Base-by-base conservation (phyloP, 805 yeast genomes). In the Cyberlindnera japonica region DNA sequence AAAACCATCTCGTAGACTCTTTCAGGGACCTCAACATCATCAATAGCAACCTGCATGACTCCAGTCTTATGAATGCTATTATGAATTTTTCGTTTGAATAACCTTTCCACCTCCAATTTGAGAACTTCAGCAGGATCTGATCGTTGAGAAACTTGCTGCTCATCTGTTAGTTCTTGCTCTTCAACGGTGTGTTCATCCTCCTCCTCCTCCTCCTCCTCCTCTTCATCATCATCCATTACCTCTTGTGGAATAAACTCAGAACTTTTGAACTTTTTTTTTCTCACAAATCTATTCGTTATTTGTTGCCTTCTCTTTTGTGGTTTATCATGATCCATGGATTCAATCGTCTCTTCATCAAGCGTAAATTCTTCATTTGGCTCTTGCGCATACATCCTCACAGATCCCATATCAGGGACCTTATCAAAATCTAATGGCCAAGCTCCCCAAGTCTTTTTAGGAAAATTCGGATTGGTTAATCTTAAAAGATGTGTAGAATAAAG, bases 401-500 rank as follows among this genome's bases (percentile, higher is more conserved):
- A 23, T 16, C 43, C 43, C 0, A 75, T 76, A 16, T 61, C 64
- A 0, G 75, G 75, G 0, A 69, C 68, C 5, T 48, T 43, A 2
- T 53, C 49, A 3, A 33, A 9, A 0, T 62, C 52, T 27, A 70
- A 54, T 1, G 91, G 91, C 91, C 91, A 83, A 4, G 69, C 54
- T 0, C 75, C 54, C 81, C 85, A 81, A 54, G 40, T 33, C 49
- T 33, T 38, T 46, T 36, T 33, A 73, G 72, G 62, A 66, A 65
- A 44, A 40, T 26, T 38, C 58, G 65, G 58, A 41, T 61, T 61
- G 37, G 61, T 61, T 33, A 52, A 59, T 41, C 62, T 72, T 38
- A 70, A 57, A 21, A 84, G 62, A 43, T 67, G 65, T 0, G 79
- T 55, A 18, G 83, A 72, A 55, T 82, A 85, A 4, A 86, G 30